Conservation (phyloP, 2,329 filamentous ascomycete genomes). For the Eutypa lata region DNA sequence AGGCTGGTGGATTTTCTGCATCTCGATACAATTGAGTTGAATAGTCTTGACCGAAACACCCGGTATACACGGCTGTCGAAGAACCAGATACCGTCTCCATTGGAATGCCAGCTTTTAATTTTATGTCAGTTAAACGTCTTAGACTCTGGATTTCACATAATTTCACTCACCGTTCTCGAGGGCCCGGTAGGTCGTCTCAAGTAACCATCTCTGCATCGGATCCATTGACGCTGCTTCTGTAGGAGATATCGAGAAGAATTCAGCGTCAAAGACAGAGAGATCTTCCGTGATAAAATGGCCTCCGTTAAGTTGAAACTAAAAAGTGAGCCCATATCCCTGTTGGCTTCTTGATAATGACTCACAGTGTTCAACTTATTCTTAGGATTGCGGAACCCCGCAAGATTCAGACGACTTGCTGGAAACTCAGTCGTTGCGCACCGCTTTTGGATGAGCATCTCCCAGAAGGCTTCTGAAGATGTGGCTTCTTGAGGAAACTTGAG, state of each 20-base stretch:
- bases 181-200: constrained; percentile 18
- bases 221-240: constrained; percentile 19
- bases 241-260: constrained; percentile 11
- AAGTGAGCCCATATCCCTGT: too few relatives aligned
- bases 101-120: constrained; percentile 15
- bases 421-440: constrained; percentile 5
- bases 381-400: neutral
- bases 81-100: constrained; percentile 16
- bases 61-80: constrained; percentile 8
- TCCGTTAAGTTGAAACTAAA: too few relatives aligned
- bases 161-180: too few relatives aligned
- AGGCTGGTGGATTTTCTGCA: constrained; percentile 7
- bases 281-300: constrained; percentile 10
- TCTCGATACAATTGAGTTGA: constrained; percentile 1
- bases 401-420: neutral
- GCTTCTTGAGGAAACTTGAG: constrained; percentile 12
- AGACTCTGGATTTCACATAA: too few relatives aligned
- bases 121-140: too few relatives aligned
- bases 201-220: constrained; percentile 11
- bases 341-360: too few relatives aligned
- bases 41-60: constrained; percentile 7
- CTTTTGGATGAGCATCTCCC: constrained; percentile 8
- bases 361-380: too few relatives aligned
- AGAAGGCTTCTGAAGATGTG: constrained; percentile 5
- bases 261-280: constrained; percentile 7